phyloP scores from a whole-genome alignment of 306 rosid genomes.

The Prunus persica region DNA sequence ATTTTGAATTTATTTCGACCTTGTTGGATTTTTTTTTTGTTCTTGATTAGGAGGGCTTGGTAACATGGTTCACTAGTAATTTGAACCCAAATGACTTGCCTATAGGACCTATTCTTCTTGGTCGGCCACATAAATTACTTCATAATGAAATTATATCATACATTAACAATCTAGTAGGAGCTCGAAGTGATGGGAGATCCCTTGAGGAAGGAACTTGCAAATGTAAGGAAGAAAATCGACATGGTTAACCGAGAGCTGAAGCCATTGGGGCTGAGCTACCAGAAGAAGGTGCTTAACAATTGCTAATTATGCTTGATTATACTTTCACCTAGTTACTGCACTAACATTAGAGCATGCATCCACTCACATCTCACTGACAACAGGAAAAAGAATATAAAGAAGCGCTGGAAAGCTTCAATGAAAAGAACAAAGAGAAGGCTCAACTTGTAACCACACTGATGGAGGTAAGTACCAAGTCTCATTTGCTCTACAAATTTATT shows the following conservation, averaged over 20 bases:
- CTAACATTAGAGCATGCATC: not conserved
- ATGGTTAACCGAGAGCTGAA: constrained; percentile 67
- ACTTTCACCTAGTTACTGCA: not conserved
- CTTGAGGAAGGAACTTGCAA: constrained; percentile 75
- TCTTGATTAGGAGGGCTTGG: no score
- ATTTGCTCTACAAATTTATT: not conserved
- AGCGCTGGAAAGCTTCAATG: constrained; percentile 59
- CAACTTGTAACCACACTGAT: constrained; percentile 56
- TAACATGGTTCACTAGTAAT: no score
- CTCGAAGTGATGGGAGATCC: constrained; percentile 87
- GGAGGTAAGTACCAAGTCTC: constrained; percentile 49
- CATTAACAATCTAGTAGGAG: constrained; percentile 43
- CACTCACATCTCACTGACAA: constrained; percentile 1
- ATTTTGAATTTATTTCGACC: no score
- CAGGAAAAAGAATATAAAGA: constrained; percentile 92
- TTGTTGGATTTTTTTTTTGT: no score
- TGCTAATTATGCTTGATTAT: not conserved
- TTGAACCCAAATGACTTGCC: no score
- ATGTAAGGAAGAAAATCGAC: constrained; percentile 72
- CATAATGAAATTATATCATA: not conserved
- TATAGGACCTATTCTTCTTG: no score
- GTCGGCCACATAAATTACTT: not conserved
- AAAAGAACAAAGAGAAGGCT: constrained; percentile 75
- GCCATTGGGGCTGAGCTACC: constrained; percentile 68
- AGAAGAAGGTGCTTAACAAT: constrained; percentile 56